Base-by-base conservation (phyloP, 2,329 filamentous ascomycete genomes). In the Zasmidium cellare region DNA sequence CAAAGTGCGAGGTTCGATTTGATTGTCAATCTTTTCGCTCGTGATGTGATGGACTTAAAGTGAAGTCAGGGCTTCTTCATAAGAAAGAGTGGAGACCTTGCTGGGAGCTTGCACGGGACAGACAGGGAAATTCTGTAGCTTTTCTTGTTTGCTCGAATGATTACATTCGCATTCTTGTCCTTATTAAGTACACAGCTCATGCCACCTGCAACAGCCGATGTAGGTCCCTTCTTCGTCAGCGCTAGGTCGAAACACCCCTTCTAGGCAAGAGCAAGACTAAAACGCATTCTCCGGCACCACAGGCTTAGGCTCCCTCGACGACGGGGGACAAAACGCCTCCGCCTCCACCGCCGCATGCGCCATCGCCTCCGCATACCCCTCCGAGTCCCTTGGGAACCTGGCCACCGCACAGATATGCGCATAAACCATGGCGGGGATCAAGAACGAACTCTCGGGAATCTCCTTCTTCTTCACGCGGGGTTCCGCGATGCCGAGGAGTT, bases 341-440 rank as follows among this genome's bases (percentile, higher is more conserved):
- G 49, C 53, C 41, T 53, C 57, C 1, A 24, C 16, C 16, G 53
- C 57, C 5, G 55, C 58, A 22, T 54, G 51, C 2, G 51, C 22
- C 58, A 60, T 60, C 12, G 54, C 58, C 28, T 46, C 25, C 20
- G 24, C 28, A 28, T 60, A 60, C 14, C 52, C 54, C 12, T 31
- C 20, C 1, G 58, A 60, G 23, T 44, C 31, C 6, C 6, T 46
- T 46, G 19, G 35, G 16, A 41, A 41, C 18, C 35, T 46, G n/a
- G 51, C 45, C 28, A 49, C 28, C 9, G 58, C 53, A n/a, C 49
- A 44, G 14, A 49, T 46, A 38, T 62, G 60, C n/a, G 54, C 60
- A 51, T 59, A 58, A 2, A 62, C 57, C 60, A 62, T 62, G 2
- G 60, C 60, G 2, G 56, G 51, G 2, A 59, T 56, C 47, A 59